Evolutionary conservation across 2,329 filamentous ascomycete genomes (phyloP).

Genomic region (Aspergillus spinulosporus): DNA sequence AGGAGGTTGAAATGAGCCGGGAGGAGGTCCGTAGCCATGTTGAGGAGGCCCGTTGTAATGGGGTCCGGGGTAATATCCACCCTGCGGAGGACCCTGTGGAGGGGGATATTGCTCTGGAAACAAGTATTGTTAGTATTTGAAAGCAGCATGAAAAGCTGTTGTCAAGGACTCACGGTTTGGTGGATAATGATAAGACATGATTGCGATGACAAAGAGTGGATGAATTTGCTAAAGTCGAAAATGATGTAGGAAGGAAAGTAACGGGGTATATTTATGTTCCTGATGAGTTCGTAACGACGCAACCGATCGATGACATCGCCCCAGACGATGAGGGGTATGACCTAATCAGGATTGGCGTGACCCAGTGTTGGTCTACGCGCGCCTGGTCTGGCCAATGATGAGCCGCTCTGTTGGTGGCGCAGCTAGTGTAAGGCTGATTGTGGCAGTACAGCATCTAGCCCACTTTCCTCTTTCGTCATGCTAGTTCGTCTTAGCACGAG

Average conservation of each 20-base stretch:
- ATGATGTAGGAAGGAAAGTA: neutral
- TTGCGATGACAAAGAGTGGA: neutral
- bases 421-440: slow-evolving; percentile 1
- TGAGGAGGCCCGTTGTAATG: slow-evolving; percentile 1
- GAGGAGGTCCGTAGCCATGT: neutral
- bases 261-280: neutral
- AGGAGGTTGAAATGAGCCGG: slow-evolving; percentile 6
- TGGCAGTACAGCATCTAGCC: neutral
- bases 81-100: neutral
- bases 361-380: neutral
- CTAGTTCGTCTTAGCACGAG: neutral
- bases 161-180: neutral
- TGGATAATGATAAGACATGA: slow-evolving; percentile 7
- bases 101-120: slow-evolving; percentile 3
- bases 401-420: neutral
- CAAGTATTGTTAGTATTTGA: neutral
- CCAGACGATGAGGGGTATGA: neutral
- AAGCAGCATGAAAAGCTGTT: neutral
- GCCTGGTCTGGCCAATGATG: neutral
- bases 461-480: neutral
- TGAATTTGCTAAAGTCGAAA: neutral
- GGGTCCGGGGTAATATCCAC: neutral
- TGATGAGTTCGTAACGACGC: neutral
- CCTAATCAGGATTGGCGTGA: neutral
- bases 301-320: neutral